phyloP scores from a whole-genome alignment of 495 filamentous ascomycete genomes.

The Penicillium coprophilum region DNA sequence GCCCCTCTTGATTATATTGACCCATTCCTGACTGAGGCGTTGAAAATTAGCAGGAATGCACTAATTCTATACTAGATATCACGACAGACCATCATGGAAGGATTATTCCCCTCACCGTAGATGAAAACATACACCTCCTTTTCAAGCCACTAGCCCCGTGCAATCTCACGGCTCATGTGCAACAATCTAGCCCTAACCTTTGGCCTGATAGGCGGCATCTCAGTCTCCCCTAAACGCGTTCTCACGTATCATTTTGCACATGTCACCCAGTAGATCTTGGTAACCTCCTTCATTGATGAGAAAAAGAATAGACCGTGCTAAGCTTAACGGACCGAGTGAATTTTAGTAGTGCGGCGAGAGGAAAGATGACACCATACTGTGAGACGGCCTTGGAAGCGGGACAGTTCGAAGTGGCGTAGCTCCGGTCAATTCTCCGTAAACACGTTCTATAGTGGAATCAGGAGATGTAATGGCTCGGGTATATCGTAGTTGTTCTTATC shows the following conservation, averaged over 20 bases:
- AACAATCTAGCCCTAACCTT: neutral
- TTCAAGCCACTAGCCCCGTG: too few species aligned
- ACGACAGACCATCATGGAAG: too few species aligned
- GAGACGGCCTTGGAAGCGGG: conserved; percentile 21
- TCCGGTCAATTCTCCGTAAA: conserved; percentile 22
- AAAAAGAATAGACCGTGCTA: conserved; percentile 15
- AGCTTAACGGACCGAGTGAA: conserved; percentile 17
- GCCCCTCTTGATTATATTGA: too few species aligned
- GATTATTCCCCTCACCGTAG: too few species aligned
- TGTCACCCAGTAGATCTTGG: too few species aligned
- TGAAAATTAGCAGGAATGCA: too few species aligned
- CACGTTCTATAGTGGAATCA: conserved; percentile 19
- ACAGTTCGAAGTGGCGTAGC: conserved; percentile 30
- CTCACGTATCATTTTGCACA: too few species aligned
- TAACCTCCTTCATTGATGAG: neutral
- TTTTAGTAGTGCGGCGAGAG: conserved; percentile 17
- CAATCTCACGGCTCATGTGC: too few species aligned
- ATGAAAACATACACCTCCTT: too few species aligned
- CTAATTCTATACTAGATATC: too few species aligned
- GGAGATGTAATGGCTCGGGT: neutral
- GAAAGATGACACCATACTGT: conserved; percentile 19
- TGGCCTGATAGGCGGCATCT: conserved; percentile 7
- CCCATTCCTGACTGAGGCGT: too few species aligned
- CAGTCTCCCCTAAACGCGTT: neutral
- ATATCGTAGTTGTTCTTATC: neutral